Evolutionary conservation across 179 eudicot genomes (phyloP).

Genomic region (Silene noctiflora): DNA sequence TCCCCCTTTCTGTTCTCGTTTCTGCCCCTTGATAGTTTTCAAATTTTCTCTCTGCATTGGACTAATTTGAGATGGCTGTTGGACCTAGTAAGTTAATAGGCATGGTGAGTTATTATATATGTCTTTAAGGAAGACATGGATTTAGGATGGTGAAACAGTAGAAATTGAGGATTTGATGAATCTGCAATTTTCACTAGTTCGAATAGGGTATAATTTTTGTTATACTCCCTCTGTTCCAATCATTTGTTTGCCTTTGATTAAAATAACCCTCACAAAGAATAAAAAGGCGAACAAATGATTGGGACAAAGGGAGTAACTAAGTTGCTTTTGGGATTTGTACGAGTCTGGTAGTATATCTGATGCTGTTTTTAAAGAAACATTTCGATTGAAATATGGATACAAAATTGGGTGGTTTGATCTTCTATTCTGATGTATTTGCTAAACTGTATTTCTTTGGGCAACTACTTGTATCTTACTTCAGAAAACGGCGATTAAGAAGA

Average conservation of each 20-base stretch:
- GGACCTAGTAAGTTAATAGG: neutral
- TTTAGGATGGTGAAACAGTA: neutral
- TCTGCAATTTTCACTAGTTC: neutral
- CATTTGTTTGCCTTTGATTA: no score
- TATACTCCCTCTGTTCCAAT: no score
- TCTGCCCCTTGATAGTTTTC: neutral
- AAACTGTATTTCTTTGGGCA: neutral
- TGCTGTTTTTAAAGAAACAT: neutral
- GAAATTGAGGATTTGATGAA: neutral
- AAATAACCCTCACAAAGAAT: no score
- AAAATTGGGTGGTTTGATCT: neutral
- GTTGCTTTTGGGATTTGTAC: neutral
- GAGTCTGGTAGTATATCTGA: neutral
- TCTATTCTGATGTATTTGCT: neutral
- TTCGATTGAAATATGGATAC: neutral
- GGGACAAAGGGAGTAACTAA: no score
- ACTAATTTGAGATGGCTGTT: neutral
- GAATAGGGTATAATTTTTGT: neutral
- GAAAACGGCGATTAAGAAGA: slow-evolving; percentile 69
- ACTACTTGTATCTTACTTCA: slow-evolving; percentile 22
- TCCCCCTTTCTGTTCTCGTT: neutral
- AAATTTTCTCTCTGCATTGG: neutral
- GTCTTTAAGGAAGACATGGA: neutral
- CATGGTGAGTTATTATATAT: neutral
- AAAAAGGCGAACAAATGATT: no score